Conservation (phyloP, 1,284 basidiomycete genomes). For the Xanthoconium separans region DNA sequence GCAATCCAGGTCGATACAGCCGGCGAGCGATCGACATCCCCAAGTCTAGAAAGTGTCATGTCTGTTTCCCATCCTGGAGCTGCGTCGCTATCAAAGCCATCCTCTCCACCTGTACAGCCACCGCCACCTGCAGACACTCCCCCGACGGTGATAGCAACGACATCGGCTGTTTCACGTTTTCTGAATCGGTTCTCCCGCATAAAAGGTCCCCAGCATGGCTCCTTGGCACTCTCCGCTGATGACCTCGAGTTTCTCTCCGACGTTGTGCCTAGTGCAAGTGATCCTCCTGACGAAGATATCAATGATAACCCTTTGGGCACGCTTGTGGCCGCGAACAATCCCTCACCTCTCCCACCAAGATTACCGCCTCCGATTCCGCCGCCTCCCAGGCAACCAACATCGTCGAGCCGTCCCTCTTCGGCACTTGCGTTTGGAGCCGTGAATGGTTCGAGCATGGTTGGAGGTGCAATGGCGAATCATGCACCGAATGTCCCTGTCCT, state of each 20-base stretch:
- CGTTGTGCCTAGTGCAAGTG: conserved; percentile 57
- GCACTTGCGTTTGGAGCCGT: conserved; percentile 6
- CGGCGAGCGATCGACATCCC: conserved; percentile 27
- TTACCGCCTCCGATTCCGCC: conserved; percentile 49
- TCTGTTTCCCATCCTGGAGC: conserved; percentile 17
- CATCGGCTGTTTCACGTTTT: conserved; percentile 70
- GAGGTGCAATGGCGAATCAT: neutral
- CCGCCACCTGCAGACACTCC: conserved; percentile 13
- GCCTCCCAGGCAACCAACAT: conserved; percentile 34
- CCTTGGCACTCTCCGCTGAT: conserved; percentile 63
- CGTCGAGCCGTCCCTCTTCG: conserved; percentile 21
- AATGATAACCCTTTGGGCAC: conserved; percentile 35
- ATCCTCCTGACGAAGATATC: conserved; percentile 40
- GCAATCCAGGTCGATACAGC: conserved; percentile 15
- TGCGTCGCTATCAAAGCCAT: conserved; percentile 24
- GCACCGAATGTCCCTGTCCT: conserved; percentile 12
- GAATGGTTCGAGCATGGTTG: neutral
- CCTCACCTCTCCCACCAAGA: conserved; percentile 44
- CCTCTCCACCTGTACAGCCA: conserved; percentile 9
- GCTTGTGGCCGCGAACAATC: conserved; percentile 41
- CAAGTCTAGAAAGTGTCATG: conserved; percentile 36
- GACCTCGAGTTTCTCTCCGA: conserved; percentile 77
- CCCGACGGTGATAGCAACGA: conserved; percentile 19
- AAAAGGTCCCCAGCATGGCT: conserved; percentile 42
- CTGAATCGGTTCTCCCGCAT: conserved; percentile 63